Conservation (phyloP, 139 green algal genomes). For the Closterium sp. region DNA sequence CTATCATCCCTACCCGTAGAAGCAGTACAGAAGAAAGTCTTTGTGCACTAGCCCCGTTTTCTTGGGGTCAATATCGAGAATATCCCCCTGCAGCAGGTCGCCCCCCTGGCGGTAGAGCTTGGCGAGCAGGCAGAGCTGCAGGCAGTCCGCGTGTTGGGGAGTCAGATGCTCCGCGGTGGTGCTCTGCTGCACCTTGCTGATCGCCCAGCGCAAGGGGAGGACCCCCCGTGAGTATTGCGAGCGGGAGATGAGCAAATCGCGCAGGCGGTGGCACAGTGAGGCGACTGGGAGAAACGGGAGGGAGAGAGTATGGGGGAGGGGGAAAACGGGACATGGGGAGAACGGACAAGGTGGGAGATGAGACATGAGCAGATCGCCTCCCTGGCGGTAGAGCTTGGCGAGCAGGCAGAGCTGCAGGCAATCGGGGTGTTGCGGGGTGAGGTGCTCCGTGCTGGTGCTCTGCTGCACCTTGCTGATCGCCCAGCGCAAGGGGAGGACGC, state of each 20-base stretch:
- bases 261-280: neutral
- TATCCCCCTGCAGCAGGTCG: conserved; percentile 63
- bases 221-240: neutral
- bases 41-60: conserved; percentile 63
- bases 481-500: neutral
- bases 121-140: conserved; percentile 73
- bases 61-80: conserved; percentile 75
- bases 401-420: conserved; percentile 74
- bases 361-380: conserved; percentile 54
- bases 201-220: neutral
- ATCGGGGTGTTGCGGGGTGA: conserved; percentile 85
- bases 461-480: neutral
- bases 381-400: conserved; percentile 70
- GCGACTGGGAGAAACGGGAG: neutral
- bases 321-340: neutral
- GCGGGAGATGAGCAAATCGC: neutral
- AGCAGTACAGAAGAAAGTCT: conserved; percentile 91
- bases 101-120: conserved; percentile 70
- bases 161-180: conserved; percentile 64
- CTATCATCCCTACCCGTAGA: conserved; percentile 71
- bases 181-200: neutral
- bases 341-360: too few relatives aligned
- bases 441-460: conserved; percentile 48
- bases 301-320: neutral
- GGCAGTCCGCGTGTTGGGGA: conserved; percentile 78